Evolutionary conservation across 768 basidiomycete genomes (phyloP), one percentile per base, ranked within the genome.

Genomic region (Agrocybe chaxingu): DNA sequence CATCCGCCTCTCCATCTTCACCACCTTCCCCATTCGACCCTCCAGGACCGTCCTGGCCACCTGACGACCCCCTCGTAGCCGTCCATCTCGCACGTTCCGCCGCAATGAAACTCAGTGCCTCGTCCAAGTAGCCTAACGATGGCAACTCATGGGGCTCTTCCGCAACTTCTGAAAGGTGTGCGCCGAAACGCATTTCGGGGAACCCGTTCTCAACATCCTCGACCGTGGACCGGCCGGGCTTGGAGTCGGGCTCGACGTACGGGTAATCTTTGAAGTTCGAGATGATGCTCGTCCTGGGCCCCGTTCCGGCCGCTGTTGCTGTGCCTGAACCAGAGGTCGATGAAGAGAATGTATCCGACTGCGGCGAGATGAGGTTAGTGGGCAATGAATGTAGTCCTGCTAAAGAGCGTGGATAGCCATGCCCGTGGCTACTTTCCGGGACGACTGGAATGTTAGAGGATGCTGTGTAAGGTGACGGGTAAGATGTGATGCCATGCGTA

Each of bases 101-200:
- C 38, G 84, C 85, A 44, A 90, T 74, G 53, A 89, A 92, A n/a
- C 78, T 79, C 10, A 92, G 73, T 0, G 85, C 87, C 52, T 82
- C 81, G 51, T 87, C 87, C 11, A 92, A 75, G 46, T 80, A 78
- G 0, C 89, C 89, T 10, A 92, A 67, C 2, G 85, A 88, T 0
- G 89, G 88, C 41, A 79, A 74, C 16, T 74, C 72, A 12, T 45
- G 24, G 5, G 24, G 24, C 24, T 24, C 49, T 5, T 54, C 54
- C 9, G 40, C 38, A 2, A 47, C 40, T 10, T 57, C 57, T 8
- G 34, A 16, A 24, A 24, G 24, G 24, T 24, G 24, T 24, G 24
- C 24, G 24, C 24, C 24, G 5, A 24, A 24, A 24, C 24, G 24
- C 24, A 24, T 24, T 24, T 24, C 24, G 5, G 24, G 24, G 24